Percentiles rank a stretch among this genome's conserved stretches.
Evolutionary conservation across 1,284 basidiomycete genomes (phyloP).

Genomic region (Ceratobasidium sp.): DNA sequence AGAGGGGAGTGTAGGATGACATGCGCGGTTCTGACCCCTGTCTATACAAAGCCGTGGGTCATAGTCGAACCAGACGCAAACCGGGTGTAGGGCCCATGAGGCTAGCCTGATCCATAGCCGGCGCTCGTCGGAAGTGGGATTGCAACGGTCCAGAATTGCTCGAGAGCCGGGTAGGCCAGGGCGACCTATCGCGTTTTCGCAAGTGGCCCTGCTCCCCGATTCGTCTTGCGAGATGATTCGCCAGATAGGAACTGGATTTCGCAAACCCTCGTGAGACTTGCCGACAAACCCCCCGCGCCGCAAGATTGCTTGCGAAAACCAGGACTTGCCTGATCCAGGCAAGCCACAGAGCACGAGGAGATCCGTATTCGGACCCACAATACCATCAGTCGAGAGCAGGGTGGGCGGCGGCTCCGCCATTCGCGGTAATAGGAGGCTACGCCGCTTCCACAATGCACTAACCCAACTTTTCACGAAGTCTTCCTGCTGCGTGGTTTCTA

Average conservation of each 20-base stretch:
- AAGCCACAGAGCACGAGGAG: conserved; percentile 64
- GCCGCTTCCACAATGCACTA: conserved; percentile 65
- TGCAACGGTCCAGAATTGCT: conserved; percentile 64
- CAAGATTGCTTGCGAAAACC: conserved; percentile 58
- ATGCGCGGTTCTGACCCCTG: conserved; percentile 61
- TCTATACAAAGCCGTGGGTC: conserved; percentile 57
- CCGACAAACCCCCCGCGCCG: conserved; percentile 40
- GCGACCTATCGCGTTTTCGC: conserved; percentile 59
- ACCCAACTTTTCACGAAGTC: conserved; percentile 63
- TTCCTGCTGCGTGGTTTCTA: conserved; percentile 65
- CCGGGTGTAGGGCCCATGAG: conserved; percentile 55
- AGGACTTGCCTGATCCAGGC: conserved; percentile 68
- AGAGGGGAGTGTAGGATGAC: conserved; percentile 66
- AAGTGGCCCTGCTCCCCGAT: conserved; percentile 57
- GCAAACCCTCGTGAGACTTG: conserved; percentile 43
- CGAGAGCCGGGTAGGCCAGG: conserved; percentile 48
- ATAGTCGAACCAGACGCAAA: conserved; percentile 67
- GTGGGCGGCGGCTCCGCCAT: conserved; percentile 60
- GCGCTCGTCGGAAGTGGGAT: conserved; percentile 58
- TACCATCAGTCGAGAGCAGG: conserved; percentile 56
- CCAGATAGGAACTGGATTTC: conserved; percentile 55
- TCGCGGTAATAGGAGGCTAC: conserved; percentile 57
- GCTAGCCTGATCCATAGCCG: conserved; percentile 60
- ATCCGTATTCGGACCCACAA: conserved; percentile 49
- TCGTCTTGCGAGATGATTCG: conserved; percentile 64